Base-by-base conservation (phyloP, 352 stramenopile species). In the Globisporangium canariense region DNA sequence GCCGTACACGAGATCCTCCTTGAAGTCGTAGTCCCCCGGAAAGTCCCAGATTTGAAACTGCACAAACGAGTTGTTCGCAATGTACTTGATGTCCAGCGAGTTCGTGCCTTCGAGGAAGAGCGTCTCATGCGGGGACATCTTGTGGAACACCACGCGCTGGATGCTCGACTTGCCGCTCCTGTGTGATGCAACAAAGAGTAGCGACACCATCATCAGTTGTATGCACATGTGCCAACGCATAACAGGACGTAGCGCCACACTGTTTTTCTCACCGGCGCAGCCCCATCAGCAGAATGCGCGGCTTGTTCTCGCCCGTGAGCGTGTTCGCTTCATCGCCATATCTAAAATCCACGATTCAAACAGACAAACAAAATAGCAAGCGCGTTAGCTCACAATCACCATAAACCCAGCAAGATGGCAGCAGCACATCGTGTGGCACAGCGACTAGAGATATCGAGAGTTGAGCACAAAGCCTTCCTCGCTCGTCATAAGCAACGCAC, bases 21-120 rank as follows among this genome's bases (percentile, higher is more conserved):
- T 94, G 55, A 97, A 93, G 65, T 96, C 85, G 59, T 95, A 96
- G 64, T 99, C 97, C 22, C 97, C 97, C 0, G 97, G 97, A 70
- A 99, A 99, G 74, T 99, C 97, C 93, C 95, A 99, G 75, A 99
- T 98, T 69, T 98, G 97, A 75, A 99, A 99, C 68, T 98, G 90
- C 74, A 98, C 97, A 51, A 99, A 96, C 30, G 94, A 93, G 60
- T 98, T 99, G 81, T 99, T 98, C 77, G 97, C 95, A 25, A 99
- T 97, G 70, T 98, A 96, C 65, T 98, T 97, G 72, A 97, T 97
- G 69, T 97, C 91, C 18, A 97, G 78, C 45, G 70, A 84, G 74
- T 82, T 81, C 20, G 88, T 96, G 58, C 73, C 76, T 64, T 93
- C 84, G 49, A 97, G 76, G 60, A 99, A 99, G 36, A 98, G 74